Conservation (phyloP, 441 rosid genomes). For the Populus hybrid region DNA sequence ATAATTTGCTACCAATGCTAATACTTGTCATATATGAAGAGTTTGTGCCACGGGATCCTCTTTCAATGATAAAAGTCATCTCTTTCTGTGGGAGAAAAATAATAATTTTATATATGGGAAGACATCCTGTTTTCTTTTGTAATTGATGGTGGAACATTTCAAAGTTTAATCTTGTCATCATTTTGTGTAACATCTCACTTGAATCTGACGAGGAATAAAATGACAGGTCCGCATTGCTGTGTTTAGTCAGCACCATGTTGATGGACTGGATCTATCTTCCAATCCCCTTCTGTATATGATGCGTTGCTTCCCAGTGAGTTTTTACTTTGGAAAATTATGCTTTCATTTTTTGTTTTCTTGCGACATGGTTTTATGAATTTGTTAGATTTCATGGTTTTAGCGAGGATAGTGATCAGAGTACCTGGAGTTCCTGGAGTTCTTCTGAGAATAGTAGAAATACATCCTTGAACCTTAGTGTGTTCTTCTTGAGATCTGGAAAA, state of each 20-base stretch:
- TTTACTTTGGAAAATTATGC: constrained; percentile 3
- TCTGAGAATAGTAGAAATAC: not conserved
- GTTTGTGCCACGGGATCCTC: constrained; percentile 14
- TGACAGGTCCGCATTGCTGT: constrained; percentile 95
- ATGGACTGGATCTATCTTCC: constrained; percentile 89
- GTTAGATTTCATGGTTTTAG: not conserved
- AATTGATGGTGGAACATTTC: not conserved
- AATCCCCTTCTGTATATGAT: constrained; percentile 97
- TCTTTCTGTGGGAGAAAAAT: not conserved
- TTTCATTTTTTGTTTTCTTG: constrained; percentile 12
- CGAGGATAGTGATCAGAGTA: not conserved
- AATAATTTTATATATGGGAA: not conserved
- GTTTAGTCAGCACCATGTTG: constrained; percentile 98
- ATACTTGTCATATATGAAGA: constrained; percentile 10
- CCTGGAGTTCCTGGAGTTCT: not conserved
- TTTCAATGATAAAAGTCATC: not conserved
- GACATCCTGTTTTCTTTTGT: constrained; percentile 1
- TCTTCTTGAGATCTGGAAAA: not conserved
- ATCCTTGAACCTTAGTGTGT: not conserved
- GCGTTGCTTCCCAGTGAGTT: constrained; percentile 96
- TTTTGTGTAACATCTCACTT: not conserved
- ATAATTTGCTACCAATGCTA: constrained; percentile 3
- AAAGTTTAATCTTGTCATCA: not conserved
- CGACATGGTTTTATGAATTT: not conserved
- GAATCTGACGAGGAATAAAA: constrained; percentile 18